phyloP scores from a whole-genome alignment of 768 basidiomycete species.

The Boletus edulis region DNA sequence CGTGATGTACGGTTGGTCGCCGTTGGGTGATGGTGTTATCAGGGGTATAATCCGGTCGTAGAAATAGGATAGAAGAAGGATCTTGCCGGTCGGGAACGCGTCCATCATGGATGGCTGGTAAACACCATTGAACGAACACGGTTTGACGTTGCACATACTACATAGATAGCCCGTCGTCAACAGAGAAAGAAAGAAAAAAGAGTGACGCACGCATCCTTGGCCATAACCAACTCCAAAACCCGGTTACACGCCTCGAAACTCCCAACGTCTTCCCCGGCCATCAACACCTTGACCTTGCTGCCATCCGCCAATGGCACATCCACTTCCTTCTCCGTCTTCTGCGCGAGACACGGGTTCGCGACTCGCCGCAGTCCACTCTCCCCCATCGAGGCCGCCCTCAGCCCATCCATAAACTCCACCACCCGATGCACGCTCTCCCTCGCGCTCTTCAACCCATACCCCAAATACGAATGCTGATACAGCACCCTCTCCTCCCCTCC shows the following conservation, averaged over 20 bases:
- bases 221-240: constrained; percentile 84
- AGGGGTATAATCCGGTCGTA: constrained; percentile 91
- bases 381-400: constrained; percentile 30
- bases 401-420: constrained; percentile 77
- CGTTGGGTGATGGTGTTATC: constrained; percentile 36
- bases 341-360: constrained; percentile 79
- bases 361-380: constrained; percentile 8
- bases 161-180: background rate
- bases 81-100: constrained; percentile 80
- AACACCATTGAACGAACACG: constrained; percentile 96
- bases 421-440: constrained; percentile 82
- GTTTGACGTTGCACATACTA: constrained; percentile 85
- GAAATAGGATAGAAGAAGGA: constrained; percentile 96
- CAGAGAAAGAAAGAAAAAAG: background rate
- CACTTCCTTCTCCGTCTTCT: constrained; percentile 59
- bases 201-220: constrained; percentile 80
- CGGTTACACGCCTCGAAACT: constrained; percentile 84
- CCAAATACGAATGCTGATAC: constrained; percentile 98
- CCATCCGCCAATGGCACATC: constrained; percentile 51
- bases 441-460: constrained; percentile 92
- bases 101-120: constrained; percentile 93
- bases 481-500: constrained; percentile 68
- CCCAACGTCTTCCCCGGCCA: constrained; percentile 82
- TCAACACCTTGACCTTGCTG: constrained; percentile 63
- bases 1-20: constrained; percentile 33